Percentiles rank a stretch among this genome's conserved stretches.
Conservation (phyloP, 345 rosid species). For the Cardamine resedifolia region DNA sequence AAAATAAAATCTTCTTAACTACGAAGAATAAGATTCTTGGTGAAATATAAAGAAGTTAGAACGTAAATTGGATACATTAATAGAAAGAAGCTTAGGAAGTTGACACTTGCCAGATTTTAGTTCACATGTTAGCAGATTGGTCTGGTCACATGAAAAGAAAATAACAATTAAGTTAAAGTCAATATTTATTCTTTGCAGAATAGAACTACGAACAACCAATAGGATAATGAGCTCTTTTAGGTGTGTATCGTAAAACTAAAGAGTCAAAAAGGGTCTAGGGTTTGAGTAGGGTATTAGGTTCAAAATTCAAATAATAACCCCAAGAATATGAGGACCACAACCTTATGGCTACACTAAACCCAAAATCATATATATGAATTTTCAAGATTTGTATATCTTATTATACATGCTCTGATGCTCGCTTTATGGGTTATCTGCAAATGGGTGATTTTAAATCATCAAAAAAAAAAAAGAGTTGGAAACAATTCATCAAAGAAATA, state of each 20-base stretch:
- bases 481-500: constrained; percentile 27
- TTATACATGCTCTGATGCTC: constrained; percentile 69
- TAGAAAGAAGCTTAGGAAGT: constrained; percentile 16
- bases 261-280: constrained; percentile 40
- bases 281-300: constrained; percentile 34
- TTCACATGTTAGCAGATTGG: constrained; percentile 22
- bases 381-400: constrained; percentile 48
- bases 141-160: neutral
- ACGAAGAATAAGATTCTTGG: constrained; percentile 19
- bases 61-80: neutral
- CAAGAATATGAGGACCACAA: constrained; percentile 67
- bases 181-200: constrained; percentile 12
- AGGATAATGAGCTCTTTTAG: neutral
- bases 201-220: constrained; percentile 14
- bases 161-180: constrained; percentile 15
- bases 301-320: constrained; percentile 50
- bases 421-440: constrained; percentile 46
- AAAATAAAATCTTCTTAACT: neutral
- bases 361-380: constrained; percentile 29
- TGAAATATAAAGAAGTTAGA: neutral
- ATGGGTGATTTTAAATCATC: constrained; percentile 30
- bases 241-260: constrained; percentile 32
- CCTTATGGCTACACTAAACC: constrained; percentile 51
- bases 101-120: constrained; percentile 18
- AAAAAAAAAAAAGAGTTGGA: constrained; percentile 9